These are phyloP conservation scores for Maudiozyma barnettii DNA, from an alignment of 805 yeast species.

Conservation along the genomic window DNA sequence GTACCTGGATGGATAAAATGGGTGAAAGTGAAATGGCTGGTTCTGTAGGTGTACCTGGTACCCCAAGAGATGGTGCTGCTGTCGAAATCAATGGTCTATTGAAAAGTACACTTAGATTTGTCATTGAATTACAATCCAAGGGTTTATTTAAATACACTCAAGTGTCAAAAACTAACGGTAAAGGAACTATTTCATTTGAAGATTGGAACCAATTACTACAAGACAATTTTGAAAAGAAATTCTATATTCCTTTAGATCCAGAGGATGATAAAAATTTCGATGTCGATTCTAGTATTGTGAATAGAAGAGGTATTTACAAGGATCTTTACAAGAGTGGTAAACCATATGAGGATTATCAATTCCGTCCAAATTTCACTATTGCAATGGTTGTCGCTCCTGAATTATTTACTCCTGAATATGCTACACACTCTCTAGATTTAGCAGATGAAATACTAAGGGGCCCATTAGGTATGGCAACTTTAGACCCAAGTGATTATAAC, in stretches of 20 bases:
- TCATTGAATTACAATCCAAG: conserved; percentile 42
- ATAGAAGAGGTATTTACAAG: conserved; percentile 90
- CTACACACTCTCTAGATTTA: conserved; percentile 50
- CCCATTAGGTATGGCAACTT: conserved; percentile 82
- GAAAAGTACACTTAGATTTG: conserved; percentile 78
- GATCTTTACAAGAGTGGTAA: conserved; percentile 76
- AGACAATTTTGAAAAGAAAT: conserved; percentile 69
- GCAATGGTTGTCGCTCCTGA: conserved; percentile 96
- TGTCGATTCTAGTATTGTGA: conserved; percentile 55
- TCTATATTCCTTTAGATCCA: conserved; percentile 61
- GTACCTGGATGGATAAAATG: conserved; percentile 99
- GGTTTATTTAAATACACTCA: conserved; percentile 49
- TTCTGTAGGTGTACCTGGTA: conserved; percentile 88
- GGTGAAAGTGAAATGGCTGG: conserved; percentile 85
- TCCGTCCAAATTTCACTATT: conserved; percentile 85
- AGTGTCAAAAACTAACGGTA: conserved; percentile 54
- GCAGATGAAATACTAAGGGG: conserved; percentile 78
- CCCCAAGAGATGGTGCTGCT: conserved; percentile 97
- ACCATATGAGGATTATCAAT: conserved; percentile 86
- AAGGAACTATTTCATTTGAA: conserved; percentile 38
- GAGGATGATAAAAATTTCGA: conserved; percentile 51
- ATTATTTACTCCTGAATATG: conserved; percentile 55
- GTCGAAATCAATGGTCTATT: conserved; percentile 83
- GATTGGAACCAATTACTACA: conserved; percentile 69
- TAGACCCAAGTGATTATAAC: conserved; percentile 88